phyloP scores from a whole-genome alignment of 148 eudicot genomes.

The Cornus suecica region DNA sequence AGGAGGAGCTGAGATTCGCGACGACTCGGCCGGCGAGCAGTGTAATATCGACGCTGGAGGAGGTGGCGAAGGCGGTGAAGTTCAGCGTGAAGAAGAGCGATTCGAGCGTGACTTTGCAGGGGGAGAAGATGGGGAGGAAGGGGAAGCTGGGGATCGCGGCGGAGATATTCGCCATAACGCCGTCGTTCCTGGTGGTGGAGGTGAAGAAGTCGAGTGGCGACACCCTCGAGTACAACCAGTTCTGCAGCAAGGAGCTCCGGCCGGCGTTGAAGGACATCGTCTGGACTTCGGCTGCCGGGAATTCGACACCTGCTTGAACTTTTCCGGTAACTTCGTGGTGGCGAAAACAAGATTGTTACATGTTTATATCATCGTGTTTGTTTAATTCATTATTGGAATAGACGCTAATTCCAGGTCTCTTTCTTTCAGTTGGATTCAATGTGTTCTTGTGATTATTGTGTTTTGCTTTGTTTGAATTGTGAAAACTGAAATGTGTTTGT shows the following conservation, averaged over 20 bases:
- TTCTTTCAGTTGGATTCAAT: neutral
- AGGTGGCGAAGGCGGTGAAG: constrained; percentile 36
- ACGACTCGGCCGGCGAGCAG: constrained; percentile 32
- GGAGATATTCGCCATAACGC: constrained; percentile 42
- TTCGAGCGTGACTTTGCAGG: constrained; percentile 32
- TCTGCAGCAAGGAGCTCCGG: constrained; percentile 48
- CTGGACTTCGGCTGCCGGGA: constrained; percentile 27
- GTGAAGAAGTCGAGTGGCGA: constrained; percentile 52
- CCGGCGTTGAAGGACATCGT: constrained; percentile 54
- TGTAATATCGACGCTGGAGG: constrained; percentile 40
- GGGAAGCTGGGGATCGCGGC: constrained; percentile 46
- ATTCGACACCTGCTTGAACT: neutral
- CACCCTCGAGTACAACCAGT: constrained; percentile 48
- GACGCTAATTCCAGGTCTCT: neutral
- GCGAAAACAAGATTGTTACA: too few relatives aligned
- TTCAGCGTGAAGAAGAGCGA: constrained; percentile 39
- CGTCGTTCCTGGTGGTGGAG: constrained; percentile 45
- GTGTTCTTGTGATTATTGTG: neutral
- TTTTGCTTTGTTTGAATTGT: neutral
- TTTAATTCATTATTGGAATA: too few relatives aligned
- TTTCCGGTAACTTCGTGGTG: too few relatives aligned
- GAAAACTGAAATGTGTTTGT: neutral
- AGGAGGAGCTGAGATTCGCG: constrained; percentile 38
- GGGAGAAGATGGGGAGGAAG: constrained; percentile 39
- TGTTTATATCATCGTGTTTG: too few relatives aligned